Percentiles rank a stretch among this genome's conserved stretches.
Conservation (phyloP, 2,329 filamentous ascomycete genomes). For the Hymenoscyphus albidus region DNA sequence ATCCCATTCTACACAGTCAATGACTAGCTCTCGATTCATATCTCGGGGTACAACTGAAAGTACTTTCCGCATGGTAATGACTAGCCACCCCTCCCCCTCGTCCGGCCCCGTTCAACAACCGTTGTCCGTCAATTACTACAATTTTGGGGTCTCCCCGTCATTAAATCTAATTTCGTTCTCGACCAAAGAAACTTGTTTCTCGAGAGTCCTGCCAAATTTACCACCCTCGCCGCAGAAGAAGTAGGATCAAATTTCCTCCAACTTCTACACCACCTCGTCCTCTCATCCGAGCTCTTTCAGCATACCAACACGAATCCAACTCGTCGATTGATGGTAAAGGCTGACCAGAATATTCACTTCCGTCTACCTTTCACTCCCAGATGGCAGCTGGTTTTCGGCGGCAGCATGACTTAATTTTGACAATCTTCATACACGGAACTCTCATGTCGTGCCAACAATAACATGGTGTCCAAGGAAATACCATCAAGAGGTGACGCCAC, state of each 20-base stretch:
- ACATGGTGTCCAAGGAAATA: background rate
- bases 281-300: no score
- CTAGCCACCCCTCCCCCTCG: background rate
- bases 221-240: no score
- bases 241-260: no score
- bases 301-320: no score
- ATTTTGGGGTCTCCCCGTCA: background rate
- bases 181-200: no score
- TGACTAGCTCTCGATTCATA: background rate
- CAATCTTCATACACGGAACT: background rate
- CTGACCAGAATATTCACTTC: background rate
- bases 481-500: slow-evolving; percentile 38
- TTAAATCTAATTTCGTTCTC: no score
- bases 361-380: background rate
- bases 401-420: slow-evolving; percentile 17
- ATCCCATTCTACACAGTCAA: background rate
- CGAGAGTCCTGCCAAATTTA: no score
- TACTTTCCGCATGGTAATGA: background rate
- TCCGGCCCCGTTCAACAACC: background rate
- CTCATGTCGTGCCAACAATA: background rate
- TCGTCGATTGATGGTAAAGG: background rate
- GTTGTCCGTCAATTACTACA: background rate
- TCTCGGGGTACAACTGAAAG: background rate
- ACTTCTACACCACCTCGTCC: no score
- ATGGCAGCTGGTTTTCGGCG: slow-evolving; percentile 16